Base-by-base conservation (phyloP, 2,329 filamentous ascomycete genomes). In the Botrytis fabae region DNA sequence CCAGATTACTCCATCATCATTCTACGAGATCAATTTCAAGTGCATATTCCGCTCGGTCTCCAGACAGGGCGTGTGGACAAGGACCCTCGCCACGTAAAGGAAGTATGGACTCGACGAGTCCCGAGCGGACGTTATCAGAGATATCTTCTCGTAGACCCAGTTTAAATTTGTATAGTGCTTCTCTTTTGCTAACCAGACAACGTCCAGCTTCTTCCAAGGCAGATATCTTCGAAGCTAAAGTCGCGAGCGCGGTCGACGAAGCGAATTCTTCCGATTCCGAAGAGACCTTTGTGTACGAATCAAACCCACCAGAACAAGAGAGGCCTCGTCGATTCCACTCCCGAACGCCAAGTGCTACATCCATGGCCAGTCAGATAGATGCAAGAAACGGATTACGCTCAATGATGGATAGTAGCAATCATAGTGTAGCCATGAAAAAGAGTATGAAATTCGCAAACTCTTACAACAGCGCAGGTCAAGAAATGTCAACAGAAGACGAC, bases 211-310 rank as follows among this genome's bases (percentile, higher is more conserved):
- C 94, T 25, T 97, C 95, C 74, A 98, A 98, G 85, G 95, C 96
- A 80, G 96, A 99, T 83, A 94, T 98, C 69, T 99, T 99, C 81
- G 96, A 98, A 84, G 94, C 95, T 77, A 97, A 97, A 81, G 94
- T 99, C 77, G 95, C 95, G 69, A 98, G 91, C 81, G 95, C 95
- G 14, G 94, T 99, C 70, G 95, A 98, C 81, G 95, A 98, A 82
- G 94, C 94, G 62, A 93, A 98, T 82, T 97, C 95, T 20, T 98
- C 95, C 10, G 96, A 99, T 81, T 98, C 95, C 1, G 96, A 98
- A 79, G 96, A 98, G 83, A 98, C 96, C 0, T 99, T 98, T 82
- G 96, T 99, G 25, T 99, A 99, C 83, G 96, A 99, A 82, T 98
- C 96, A 40, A 99, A 99, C 80, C 96, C 95, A 16, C 93, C 93